phyloP scores from a whole-genome alignment of 1,284 basidiomycete species.

The Prillingera fragicola region DNA sequence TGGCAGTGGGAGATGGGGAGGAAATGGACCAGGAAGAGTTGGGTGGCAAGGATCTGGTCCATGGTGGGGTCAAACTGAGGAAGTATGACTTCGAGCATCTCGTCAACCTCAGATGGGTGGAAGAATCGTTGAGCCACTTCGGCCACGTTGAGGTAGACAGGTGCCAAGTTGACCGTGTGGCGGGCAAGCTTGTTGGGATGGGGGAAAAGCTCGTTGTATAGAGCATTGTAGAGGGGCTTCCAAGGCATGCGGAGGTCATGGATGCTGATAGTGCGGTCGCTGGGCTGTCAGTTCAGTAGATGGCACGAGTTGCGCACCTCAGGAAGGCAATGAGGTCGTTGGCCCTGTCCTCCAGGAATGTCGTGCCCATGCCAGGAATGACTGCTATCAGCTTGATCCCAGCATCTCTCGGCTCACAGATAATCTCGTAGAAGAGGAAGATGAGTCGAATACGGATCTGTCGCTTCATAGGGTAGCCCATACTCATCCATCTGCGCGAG shows the following conservation, averaged over 20 bases:
- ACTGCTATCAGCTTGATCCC: constrained; percentile 32
- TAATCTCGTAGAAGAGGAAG: constrained; percentile 67
- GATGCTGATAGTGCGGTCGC: constrained; percentile 69
- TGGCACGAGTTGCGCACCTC: constrained; percentile 53
- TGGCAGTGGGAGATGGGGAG: constrained; percentile 72
- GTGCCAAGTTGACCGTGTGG: constrained; percentile 54
- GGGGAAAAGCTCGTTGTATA: constrained; percentile 76
- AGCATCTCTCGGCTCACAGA: constrained; percentile 37
- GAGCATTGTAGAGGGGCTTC: constrained; percentile 74
- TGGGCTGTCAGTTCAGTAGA: constrained; percentile 55
- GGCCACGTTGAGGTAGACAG: constrained; percentile 70
- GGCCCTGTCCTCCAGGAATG: constrained; percentile 51
- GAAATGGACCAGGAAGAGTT: constrained; percentile 76
- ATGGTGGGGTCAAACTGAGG: constrained; percentile 67
- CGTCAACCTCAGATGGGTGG: constrained; percentile 77
- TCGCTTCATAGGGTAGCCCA: constrained; percentile 80
- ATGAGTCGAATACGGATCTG: constrained; percentile 69
- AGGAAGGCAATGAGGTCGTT: constrained; percentile 51
- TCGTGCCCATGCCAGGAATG: constrained; percentile 53
- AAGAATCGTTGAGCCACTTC: constrained; percentile 81
- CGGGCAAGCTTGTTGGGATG: constrained; percentile 76
- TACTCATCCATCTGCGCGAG: constrained; percentile 62
- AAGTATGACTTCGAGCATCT: constrained; percentile 71
- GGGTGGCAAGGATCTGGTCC: constrained; percentile 68
- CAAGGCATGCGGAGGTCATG: constrained; percentile 82